Conservation (phyloP, 2,329 filamentous ascomycete species). For the Mycogone perniciosa region DNA sequence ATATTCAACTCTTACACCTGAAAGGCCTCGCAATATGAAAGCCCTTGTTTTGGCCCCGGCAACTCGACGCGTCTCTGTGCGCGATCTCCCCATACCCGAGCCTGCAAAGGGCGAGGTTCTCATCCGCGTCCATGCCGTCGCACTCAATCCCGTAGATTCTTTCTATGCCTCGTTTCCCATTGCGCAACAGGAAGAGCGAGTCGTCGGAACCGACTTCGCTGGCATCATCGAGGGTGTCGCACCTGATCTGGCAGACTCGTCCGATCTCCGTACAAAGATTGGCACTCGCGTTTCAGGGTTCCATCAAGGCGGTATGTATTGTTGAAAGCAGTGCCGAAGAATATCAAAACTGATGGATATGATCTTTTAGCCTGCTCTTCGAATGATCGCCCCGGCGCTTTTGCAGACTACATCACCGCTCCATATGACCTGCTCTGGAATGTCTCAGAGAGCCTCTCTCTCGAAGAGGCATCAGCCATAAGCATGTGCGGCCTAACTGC, state of each 20-base stretch:
- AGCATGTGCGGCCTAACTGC: conserved; percentile 38
- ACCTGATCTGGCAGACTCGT: conserved; percentile 6
- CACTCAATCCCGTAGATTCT: conserved; percentile 24
- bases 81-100: conserved; percentile 15
- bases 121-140: conserved; percentile 20
- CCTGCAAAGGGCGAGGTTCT: conserved; percentile 17
- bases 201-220: conserved; percentile 36
- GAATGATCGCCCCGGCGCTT: conserved; percentile 38
- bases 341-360: neutral
- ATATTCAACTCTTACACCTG: no score
- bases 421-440: conserved; percentile 33
- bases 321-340: neutral
- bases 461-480: conserved; percentile 33
- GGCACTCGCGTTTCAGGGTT: conserved; percentile 35
- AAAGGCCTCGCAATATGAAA: conserved; percentile 16
- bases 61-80: conserved; percentile 3
- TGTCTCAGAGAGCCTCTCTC: conserved; percentile 24
- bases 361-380: conserved; percentile 27
- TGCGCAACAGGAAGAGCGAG: conserved; percentile 21
- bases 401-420: conserved; percentile 34
- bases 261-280: conserved; percentile 14
- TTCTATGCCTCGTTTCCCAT: conserved; percentile 32
- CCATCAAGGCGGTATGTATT: conserved; percentile 30
- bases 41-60: conserved; percentile 18
- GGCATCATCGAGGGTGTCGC: conserved; percentile 25